phyloP scores from a whole-genome alignment of 2,329 filamentous ascomycete genomes.

The Curvularia sp. region DNA sequence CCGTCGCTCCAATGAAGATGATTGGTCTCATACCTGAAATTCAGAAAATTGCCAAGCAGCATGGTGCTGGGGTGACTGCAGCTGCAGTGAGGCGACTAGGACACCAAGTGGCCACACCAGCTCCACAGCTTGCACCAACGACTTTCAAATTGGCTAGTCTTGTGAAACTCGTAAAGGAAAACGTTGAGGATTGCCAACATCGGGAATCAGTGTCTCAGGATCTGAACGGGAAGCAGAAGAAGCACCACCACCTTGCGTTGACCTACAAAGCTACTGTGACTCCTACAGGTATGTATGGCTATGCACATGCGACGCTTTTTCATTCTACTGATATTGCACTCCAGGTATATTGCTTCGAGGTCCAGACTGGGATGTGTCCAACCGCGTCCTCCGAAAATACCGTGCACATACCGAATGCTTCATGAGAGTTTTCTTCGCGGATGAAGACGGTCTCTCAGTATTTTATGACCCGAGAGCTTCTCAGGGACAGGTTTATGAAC shows the following conservation, averaged over 20 bases:
- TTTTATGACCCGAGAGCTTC: constrained; percentile 59
- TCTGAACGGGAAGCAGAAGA: constrained; percentile 58
- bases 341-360: constrained; percentile 52
- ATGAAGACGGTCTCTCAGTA: constrained; percentile 73
- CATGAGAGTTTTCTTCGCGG: constrained; percentile 71
- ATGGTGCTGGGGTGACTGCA: constrained; percentile 64
- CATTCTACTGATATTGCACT: neutral
- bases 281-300: constrained; percentile 42
- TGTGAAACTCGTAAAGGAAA: constrained; percentile 14
- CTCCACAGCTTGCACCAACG: constrained; percentile 20
- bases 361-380: constrained; percentile 65
- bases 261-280: constrained; percentile 64
- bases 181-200: constrained; percentile 15
- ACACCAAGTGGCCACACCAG: constrained; percentile 53
- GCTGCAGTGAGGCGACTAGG: constrained; percentile 73
- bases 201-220: constrained; percentile 64
- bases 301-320: neutral
- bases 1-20: constrained; percentile 27
- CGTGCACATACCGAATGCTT: constrained; percentile 35
- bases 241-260: constrained; percentile 51
- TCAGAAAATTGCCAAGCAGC: constrained; percentile 42
- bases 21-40: constrained; percentile 29
- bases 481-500: constrained; percentile 44
- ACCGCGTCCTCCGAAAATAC: constrained; percentile 42
- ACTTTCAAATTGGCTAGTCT: constrained; percentile 18